Conservation (phyloP, 805 yeast genomes). For the Dipodascopsis uninucleata region DNA sequence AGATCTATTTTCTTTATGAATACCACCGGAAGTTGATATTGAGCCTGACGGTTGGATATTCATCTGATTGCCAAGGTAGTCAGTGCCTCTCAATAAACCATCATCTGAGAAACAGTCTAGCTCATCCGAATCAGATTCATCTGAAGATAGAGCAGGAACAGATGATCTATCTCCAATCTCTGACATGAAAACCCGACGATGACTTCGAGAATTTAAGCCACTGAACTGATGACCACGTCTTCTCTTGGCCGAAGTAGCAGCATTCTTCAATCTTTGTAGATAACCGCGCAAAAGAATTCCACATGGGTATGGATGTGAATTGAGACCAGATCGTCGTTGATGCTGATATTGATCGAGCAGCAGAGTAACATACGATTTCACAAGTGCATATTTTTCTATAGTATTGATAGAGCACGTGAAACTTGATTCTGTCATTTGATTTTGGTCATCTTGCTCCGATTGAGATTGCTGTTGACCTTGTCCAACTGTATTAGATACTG, state of each 20-base stretch:
- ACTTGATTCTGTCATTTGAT: background rate
- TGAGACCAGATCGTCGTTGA: slow-evolving; percentile 15
- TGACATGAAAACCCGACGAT: background rate
- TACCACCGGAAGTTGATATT: no score
- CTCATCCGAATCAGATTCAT: slow-evolving; percentile 23
- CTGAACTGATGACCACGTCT: background rate
- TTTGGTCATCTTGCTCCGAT: background rate
- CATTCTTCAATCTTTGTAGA: slow-evolving; percentile 11
- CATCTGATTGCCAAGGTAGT: background rate
- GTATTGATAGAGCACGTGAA: background rate
- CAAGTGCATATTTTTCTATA: slow-evolving; percentile 8
- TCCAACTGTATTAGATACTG: slow-evolving; percentile 3
- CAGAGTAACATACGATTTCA: slow-evolving; percentile 14
- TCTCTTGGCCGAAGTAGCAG: slow-evolving; percentile 5
- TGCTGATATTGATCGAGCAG: slow-evolving; percentile 20
- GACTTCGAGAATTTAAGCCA: no score
- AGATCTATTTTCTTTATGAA: background rate
- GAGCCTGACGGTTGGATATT: no score
- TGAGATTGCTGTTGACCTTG: slow-evolving; percentile 3
- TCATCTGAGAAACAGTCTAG: slow-evolving; percentile 22
- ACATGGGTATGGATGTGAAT: slow-evolving; percentile 17
- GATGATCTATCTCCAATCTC: slow-evolving; percentile 9
- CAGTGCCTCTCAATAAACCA: slow-evolving; percentile 7
- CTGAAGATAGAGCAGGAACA: slow-evolving; percentile 20
- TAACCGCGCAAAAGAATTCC: slow-evolving; percentile 14